Evolutionary conservation across 768 basidiomycete species (phyloP).

Genomic region (Lentinula guzmanii): DNA sequence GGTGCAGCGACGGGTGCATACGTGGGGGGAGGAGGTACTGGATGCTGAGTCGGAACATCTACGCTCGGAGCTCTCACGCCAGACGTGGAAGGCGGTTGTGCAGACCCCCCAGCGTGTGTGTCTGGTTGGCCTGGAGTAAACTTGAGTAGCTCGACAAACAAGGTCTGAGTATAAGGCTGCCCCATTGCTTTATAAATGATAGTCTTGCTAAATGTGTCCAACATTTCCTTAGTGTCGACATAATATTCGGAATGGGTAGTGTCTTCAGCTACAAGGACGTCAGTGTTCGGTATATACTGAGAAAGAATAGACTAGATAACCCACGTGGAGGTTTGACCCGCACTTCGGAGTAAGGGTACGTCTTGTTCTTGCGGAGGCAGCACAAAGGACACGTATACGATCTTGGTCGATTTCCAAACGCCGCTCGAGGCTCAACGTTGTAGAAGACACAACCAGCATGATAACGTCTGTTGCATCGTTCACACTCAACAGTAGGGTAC

Average conservation of each 20-base stretch:
- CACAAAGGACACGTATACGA: slow-evolving; percentile 74
- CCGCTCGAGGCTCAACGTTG: slow-evolving; percentile 34
- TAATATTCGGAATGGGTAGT: slow-evolving; percentile 50
- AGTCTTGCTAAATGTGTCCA: slow-evolving; percentile 67
- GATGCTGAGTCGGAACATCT: slow-evolving; percentile 13
- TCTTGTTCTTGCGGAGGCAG: slow-evolving; percentile 64
- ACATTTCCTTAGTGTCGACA: slow-evolving; percentile 68
- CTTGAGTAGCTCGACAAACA: slow-evolving; percentile 70
- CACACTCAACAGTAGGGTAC: slow-evolving; percentile 63
- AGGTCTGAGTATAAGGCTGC: slow-evolving; percentile 55
- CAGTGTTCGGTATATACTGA: not conserved
- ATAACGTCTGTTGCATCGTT: slow-evolving; percentile 57
- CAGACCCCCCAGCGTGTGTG: slow-evolving; percentile 18
- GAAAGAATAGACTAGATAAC: slow-evolving; percentile 14
- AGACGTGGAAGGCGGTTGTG: slow-evolving; percentile 16
- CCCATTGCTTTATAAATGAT: slow-evolving; percentile 64
- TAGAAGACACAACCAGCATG: slow-evolving; percentile 76
- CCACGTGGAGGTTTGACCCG: slow-evolving; percentile 61
- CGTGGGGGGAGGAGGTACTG: slow-evolving; percentile 8
- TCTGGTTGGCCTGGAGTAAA: slow-evolving; percentile 54
- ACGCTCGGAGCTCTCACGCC: slow-evolving; percentile 10
- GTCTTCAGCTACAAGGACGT: slow-evolving; percentile 26
- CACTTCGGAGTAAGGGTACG: slow-evolving; percentile 71
- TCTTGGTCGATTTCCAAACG: slow-evolving; percentile 15
- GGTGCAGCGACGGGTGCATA: slow-evolving; percentile 7